Conservation (phyloP, 108 stramenopile genomes). For the Pseudonitzschia pungens region DNA sequence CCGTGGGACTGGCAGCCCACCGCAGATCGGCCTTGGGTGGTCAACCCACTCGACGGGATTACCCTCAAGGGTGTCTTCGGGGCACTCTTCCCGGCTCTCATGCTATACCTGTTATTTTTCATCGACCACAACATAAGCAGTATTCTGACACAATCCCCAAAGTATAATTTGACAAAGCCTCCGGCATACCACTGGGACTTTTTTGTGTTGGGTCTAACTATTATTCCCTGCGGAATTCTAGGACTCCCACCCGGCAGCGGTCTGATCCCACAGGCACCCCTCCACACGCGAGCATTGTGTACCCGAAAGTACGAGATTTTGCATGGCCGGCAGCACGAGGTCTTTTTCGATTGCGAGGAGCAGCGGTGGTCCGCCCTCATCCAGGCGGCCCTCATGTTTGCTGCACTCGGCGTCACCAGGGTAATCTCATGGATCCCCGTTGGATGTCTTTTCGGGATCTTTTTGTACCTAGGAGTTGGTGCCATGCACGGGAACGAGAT, state of each 20-base stretch:
- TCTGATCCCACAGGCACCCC: slow-evolving; percentile 63
- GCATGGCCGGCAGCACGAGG: slow-evolving; percentile 44
- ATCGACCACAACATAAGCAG: slow-evolving; percentile 67
- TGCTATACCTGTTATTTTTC: slow-evolving; percentile 62
- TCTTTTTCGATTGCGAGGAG: slow-evolving; percentile 48
- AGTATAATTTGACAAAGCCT: slow-evolving; percentile 53
- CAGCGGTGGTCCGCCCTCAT: slow-evolving; percentile 47
- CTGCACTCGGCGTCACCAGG: slow-evolving; percentile 30
- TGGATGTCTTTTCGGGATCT: slow-evolving; percentile 73
- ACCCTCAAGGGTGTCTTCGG: slow-evolving; percentile 43
- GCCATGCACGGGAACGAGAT: slow-evolving; percentile 85
- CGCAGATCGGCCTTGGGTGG: slow-evolving; percentile 38
- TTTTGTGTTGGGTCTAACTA: slow-evolving; percentile 55
- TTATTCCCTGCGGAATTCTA: slow-evolving; percentile 52
- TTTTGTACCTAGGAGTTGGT: slow-evolving; percentile 82
- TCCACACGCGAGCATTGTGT: slow-evolving; percentile 52
- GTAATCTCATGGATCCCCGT: slow-evolving; percentile 50
- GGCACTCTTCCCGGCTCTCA: slow-evolving; percentile 55
- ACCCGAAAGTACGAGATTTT: slow-evolving; percentile 34
- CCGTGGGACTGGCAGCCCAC: slow-evolving; percentile 65
- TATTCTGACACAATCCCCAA: slow-evolving; percentile 48
- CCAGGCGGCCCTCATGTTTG: slow-evolving; percentile 57
- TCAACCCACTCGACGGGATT: slow-evolving; percentile 43
- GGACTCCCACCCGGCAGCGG: slow-evolving; percentile 61
- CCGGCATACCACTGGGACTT: slow-evolving; percentile 69